Percentiles rank a stretch among this genome's conserved stretches.
Conservation (phyloP, 768 basidiomycete species). For the Leccinum pellstonianum region DNA sequence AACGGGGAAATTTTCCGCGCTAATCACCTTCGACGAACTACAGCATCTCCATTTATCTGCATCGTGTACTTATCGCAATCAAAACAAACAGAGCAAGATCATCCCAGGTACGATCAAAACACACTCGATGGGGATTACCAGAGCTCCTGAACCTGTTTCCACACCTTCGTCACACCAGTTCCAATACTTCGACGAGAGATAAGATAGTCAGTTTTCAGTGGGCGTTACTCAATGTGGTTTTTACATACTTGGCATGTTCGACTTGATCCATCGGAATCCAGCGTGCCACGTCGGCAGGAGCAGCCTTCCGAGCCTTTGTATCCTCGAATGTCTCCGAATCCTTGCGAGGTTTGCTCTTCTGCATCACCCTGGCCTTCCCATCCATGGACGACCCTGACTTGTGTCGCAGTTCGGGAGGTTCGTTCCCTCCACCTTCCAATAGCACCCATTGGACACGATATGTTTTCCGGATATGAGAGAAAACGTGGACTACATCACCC, state of each 20-base stretch:
- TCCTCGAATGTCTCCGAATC: constrained; percentile 9
- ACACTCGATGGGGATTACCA: constrained; percentile 13
- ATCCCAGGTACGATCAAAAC: neutral
- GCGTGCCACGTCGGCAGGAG: constrained; percentile 26
- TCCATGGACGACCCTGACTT: constrained; percentile 4
- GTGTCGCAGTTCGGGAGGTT: constrained; percentile 38
- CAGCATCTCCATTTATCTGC: neutral
- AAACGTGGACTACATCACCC: constrained; percentile 75
- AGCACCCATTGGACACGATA: constrained; percentile 74
- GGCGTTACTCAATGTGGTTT: neutral
- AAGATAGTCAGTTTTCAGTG: neutral
- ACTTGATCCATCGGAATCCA: constrained; percentile 62
- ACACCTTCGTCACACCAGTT: constrained; percentile 73
- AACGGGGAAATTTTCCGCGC: neutral
- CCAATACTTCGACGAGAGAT: constrained; percentile 46
- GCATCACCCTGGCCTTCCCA: constrained; percentile 6
- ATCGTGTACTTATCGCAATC: constrained; percentile 2
- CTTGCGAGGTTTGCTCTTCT: constrained; percentile 17
- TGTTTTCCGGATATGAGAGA: constrained; percentile 89
- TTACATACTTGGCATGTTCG: constrained; percentile 57
- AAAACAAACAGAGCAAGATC: neutral
- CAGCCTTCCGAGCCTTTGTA: constrained; percentile 9
- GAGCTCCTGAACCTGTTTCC: constrained; percentile 50
- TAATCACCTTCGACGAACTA: neutral
- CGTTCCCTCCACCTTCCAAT: constrained; percentile 53